These are phyloP conservation scores for Boechera retrofracta DNA, from an alignment of 345 rosid species.

Conservation along the genomic window DNA sequence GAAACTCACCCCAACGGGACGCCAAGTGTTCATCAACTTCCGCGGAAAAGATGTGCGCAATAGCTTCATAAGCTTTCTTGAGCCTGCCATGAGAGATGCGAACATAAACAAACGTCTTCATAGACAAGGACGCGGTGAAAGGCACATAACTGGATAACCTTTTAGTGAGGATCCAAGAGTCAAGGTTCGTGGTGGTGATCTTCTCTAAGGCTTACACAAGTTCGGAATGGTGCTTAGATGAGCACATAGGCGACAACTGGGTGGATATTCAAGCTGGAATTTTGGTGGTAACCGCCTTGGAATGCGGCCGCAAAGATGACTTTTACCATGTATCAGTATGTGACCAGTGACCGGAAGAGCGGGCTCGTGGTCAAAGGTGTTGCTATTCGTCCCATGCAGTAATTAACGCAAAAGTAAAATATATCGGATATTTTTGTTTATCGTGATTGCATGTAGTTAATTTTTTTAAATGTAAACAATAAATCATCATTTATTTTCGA, in stretches of 20 bases:
- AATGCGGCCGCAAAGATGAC: slow-evolving; percentile 45
- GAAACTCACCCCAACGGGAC: neutral
- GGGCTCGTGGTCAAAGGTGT: slow-evolving; percentile 59
- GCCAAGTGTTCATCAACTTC: slow-evolving; percentile 42
- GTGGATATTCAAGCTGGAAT: slow-evolving; percentile 55
- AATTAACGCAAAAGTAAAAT: neutral
- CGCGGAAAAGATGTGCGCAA: slow-evolving; percentile 31
- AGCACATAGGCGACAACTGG: slow-evolving; percentile 50
- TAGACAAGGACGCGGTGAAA: neutral
- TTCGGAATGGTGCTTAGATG: slow-evolving; percentile 34
- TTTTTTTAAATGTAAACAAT: too few relatives aligned
- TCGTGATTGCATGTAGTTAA: too few relatives aligned
- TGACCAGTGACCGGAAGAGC: slow-evolving; percentile 52
- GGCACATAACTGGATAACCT: neutral
- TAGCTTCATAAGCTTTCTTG: slow-evolving; percentile 30
- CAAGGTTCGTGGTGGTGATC: slow-evolving; percentile 17
- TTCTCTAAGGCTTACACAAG: slow-evolving; percentile 18
- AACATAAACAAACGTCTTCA: slow-evolving; percentile 28
- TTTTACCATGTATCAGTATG: slow-evolving; percentile 50
- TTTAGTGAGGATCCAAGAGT: slow-evolving; percentile 28
- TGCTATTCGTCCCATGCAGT: slow-evolving; percentile 49
- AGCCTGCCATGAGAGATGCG: neutral
- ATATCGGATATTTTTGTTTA: too few relatives aligned
- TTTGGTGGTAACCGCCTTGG: slow-evolving; percentile 31
- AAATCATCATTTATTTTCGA: too few relatives aligned